Evolutionary conservation across 2,329 filamentous ascomycete genomes (phyloP), one percentile per base, ranked within the genome.

Genomic region (Stachybotrys chlorohalonatus): DNA sequence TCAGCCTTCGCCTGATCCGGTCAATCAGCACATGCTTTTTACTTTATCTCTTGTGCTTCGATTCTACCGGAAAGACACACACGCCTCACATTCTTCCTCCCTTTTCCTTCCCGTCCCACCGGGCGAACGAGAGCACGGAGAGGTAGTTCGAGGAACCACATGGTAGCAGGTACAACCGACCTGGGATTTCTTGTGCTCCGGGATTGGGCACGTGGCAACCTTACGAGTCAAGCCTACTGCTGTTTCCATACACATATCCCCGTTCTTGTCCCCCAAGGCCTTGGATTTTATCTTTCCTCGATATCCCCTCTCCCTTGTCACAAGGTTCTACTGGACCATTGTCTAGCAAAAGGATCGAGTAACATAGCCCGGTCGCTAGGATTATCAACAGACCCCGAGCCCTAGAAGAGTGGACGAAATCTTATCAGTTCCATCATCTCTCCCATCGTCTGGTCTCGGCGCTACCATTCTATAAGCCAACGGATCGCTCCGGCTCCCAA

Each of bases 401-500:
- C 13, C 6, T 13, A 9, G 5, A 9, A 13, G 36, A 42, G 36
- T 42, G 36, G 36, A 42, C 13, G 36, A 42, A 13, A 9, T 42
- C 36, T 42, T 42, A 42, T 42, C 36, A 42, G 36, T 24, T 24
- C 24, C 36, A 42, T 42, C 13, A 42, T 13, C 36, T 9, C 13
- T 42, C 52, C 36, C 36, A 13, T 42, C 5, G 2, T 13, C 36
- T 42, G 9, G 13, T 42, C 36, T 9, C 36, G 36, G 36, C 36
- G 36, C 36, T 13, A 42, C 36, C 36, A 9, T 42, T 9, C 36
- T 42, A 9, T 42, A 9, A 42, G 8, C 36, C 36, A 13, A 9
- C 13, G 36, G 36, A 42, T 13, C 36, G 8, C 36, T 42, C 36
- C 36, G 36, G 31, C 13, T 54, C 55, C 58, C 72, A 76, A 81